phyloP scores from a whole-genome alignment of 176 grass and related monocot species.

The Musa itinerans region DNA sequence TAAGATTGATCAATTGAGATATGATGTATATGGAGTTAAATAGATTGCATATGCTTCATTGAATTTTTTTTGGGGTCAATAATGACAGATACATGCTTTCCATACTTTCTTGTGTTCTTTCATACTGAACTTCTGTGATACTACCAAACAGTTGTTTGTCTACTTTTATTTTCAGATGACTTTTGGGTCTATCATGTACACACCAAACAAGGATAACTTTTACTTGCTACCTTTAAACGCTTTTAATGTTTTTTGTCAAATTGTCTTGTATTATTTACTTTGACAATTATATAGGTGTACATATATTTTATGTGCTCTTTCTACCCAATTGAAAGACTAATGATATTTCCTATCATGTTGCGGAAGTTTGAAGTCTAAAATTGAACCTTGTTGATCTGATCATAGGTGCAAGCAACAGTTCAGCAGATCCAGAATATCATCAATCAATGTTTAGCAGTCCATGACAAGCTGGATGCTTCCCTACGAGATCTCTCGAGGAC shows the following conservation, averaged over 20 bases:
- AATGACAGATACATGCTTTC: no score
- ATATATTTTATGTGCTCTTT: background rate
- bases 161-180: no score
- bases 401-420: slow-evolving; percentile 67
- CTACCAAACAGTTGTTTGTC: no score
- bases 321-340: background rate
- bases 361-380: slow-evolving; percentile 4
- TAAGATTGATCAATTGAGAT: no score
- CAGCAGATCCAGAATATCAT: slow-evolving; percentile 70
- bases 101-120: no score
- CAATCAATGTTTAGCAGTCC: slow-evolving; percentile 50
- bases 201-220: no score
- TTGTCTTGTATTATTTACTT: background rate
- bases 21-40: no score
- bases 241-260: background rate
- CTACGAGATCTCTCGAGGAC: slow-evolving; percentile 73
- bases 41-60: no score
- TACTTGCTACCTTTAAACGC: no score
- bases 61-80: no score
- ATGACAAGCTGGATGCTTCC: slow-evolving; percentile 77
- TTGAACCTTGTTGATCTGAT: background rate
- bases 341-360: background rate
- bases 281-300: background rate
- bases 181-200: no score
- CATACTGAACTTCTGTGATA: no score